Evolutionary conservation across 2,329 filamentous ascomycete species (phyloP).

Genomic region (Thelonectria rubi): DNA sequence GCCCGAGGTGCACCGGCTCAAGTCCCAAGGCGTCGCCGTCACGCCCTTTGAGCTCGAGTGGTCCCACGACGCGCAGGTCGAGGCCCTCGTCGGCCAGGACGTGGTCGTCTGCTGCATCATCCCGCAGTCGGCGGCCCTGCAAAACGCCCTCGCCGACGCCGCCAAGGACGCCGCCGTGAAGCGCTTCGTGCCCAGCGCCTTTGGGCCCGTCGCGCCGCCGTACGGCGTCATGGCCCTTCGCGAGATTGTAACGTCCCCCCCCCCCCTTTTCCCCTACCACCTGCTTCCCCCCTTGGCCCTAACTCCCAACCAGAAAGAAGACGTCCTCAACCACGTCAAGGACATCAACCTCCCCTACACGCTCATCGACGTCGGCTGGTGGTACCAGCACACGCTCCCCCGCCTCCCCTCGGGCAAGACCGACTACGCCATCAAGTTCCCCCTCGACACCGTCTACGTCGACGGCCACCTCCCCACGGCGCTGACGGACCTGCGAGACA

Average conservation of each 20-base stretch:
- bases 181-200: conserved; percentile 16
- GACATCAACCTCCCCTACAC: conserved; percentile 60
- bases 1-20: neutral
- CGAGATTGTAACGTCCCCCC: conserved; percentile 4
- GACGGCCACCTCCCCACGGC: conserved; percentile 55
- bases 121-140: neutral
- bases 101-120: conserved; percentile 8
- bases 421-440: conserved; percentile 40
- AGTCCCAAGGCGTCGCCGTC: conserved; percentile 1
- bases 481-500: conserved; percentile 59
- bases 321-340: conserved; percentile 59
- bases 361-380: conserved; percentile 66
- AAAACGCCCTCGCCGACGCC: conserved; percentile 13
- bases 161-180: conserved; percentile 17
- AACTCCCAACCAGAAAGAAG: conserved; percentile 54
- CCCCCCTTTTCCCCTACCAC: too few species aligned
- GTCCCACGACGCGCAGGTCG: conserved; percentile 2
- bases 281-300: too few species aligned
- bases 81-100: conserved; percentile 9
- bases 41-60: neutral
- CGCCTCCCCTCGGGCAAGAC: conserved; percentile 39
- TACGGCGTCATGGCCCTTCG: conserved; percentile 3
- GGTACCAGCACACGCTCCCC: conserved; percentile 58
- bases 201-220: neutral
- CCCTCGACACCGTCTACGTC: conserved; percentile 51